Percentiles rank a stretch among this genome's conserved stretches.
Evolutionary conservation across 1,284 basidiomycete genomes (phyloP).

Genomic region (Lignosus rhinocerotis): DNA sequence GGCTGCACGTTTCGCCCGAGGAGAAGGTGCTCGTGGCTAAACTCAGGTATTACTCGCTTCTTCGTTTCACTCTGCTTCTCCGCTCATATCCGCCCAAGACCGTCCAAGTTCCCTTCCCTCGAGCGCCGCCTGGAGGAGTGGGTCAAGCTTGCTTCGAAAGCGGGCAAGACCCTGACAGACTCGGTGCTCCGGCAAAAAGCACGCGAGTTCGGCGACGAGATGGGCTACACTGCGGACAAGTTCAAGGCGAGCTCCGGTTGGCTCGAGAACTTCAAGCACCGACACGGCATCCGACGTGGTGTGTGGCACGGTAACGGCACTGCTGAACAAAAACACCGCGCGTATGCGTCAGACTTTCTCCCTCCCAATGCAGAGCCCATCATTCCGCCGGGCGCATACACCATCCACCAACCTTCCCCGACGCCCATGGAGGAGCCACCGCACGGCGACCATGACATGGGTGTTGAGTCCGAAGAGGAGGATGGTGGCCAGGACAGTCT

Average conservation of each 20-base stretch:
- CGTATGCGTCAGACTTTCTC: slow-evolving; percentile 11
- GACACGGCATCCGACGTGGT: slow-evolving; percentile 71
- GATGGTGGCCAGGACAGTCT: not conserved
- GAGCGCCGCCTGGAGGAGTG: slow-evolving; percentile 52
- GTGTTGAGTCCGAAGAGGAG: slow-evolving; percentile 8
- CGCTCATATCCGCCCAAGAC: slow-evolving; percentile 40
- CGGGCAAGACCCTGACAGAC: slow-evolving; percentile 65
- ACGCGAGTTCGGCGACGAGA: slow-evolving; percentile 59
- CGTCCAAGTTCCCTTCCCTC: slow-evolving; percentile 77
- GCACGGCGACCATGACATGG: slow-evolving; percentile 5
- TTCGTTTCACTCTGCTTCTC: slow-evolving; percentile 8
- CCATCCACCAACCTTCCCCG: not conserved
- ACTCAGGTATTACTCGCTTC: slow-evolving; percentile 51
- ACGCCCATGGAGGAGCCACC: slow-evolving; percentile 1
- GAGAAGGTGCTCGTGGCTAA: slow-evolving; percentile 60
- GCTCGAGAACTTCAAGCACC: slow-evolving; percentile 90
- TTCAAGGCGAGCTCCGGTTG: slow-evolving; percentile 92
- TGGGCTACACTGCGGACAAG: slow-evolving; percentile 63
- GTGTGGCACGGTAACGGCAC: slow-evolving; percentile 47
- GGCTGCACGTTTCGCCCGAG: slow-evolving; percentile 69
- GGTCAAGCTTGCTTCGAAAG: slow-evolving; percentile 37
- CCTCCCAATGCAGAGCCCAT: not conserved
- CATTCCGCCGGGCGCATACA: slow-evolving; percentile 3
- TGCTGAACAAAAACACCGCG: slow-evolving; percentile 9
- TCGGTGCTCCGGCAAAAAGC: slow-evolving; percentile 72